Conservation (phyloP, 108 stramenopile species). For the Cyclotella baltica region DNA sequence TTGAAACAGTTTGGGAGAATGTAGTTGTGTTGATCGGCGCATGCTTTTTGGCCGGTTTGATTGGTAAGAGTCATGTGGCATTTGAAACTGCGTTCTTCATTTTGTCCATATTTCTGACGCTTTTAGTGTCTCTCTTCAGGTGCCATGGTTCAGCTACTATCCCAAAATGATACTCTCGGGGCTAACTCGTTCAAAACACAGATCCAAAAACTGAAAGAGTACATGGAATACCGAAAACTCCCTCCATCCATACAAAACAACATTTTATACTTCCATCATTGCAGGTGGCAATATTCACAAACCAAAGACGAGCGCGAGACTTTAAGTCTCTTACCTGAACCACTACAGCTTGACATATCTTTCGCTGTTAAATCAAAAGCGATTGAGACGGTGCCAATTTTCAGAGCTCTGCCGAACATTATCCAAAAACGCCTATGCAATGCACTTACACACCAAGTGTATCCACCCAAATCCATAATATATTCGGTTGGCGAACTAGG, state of each 20-base stretch:
- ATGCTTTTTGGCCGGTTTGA: constrained; percentile 56
- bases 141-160: constrained; percentile 1
- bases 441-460: constrained; percentile 45
- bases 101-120: constrained; percentile 34
- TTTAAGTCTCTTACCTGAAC: constrained; percentile 46
- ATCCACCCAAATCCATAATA: constrained; percentile 26
- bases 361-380: constrained; percentile 42
- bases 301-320: constrained; percentile 52
- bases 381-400: constrained; percentile 44
- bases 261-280: constrained; percentile 53
- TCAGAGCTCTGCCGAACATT: constrained; percentile 22
- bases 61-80: constrained; percentile 18
- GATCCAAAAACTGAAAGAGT: constrained; percentile 49
- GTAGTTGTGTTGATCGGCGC: constrained; percentile 57
- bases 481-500: constrained; percentile 66
- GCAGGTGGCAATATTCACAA: constrained; percentile 43
- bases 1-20: constrained; percentile 62
- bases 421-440: constrained; percentile 52
- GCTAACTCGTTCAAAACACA: constrained; percentile 58
- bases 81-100: neutral
- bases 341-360: constrained; percentile 60
- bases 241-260: constrained; percentile 39
- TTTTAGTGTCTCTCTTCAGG: neutral
- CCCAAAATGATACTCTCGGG: constrained; percentile 47
- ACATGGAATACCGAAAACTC: constrained; percentile 55